Percentiles rank a stretch among this genome's conserved stretches.
These are phyloP conservation scores for Podospora australis DNA, from an alignment of 495 filamentous ascomycete genomes.

Conservation along the genomic window DNA sequence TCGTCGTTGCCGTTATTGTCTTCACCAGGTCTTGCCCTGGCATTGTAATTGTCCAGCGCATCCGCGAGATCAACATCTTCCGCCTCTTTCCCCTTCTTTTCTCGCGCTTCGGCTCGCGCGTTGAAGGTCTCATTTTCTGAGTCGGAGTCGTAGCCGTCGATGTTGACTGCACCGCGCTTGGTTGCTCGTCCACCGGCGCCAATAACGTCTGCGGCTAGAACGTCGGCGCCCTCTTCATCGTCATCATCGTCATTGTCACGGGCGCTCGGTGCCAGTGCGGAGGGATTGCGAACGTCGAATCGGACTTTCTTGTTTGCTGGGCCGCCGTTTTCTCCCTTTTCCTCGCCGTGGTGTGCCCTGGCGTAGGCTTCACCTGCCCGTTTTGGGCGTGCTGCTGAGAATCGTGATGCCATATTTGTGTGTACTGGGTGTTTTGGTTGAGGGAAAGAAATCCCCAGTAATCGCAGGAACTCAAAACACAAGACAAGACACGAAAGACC, in stretches of 20 bases:
- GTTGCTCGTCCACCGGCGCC: slow-evolving; percentile 68
- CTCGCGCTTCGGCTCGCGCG: slow-evolving; percentile 54
- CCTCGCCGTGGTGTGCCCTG: slow-evolving; percentile 59
- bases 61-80: slow-evolving; percentile 37
- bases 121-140: slow-evolving; percentile 88
- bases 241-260: slow-evolving; percentile 50
- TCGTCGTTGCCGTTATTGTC: slow-evolving; percentile 46
- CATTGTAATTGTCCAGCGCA: slow-evolving; percentile 39
- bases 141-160: slow-evolving; percentile 95
- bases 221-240: slow-evolving; percentile 64
- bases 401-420: slow-evolving; percentile 53
- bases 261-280: slow-evolving; percentile 69
- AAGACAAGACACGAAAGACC: neutral
- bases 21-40: slow-evolving; percentile 7
- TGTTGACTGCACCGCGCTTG: slow-evolving; percentile 86
- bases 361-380: slow-evolving; percentile 73
- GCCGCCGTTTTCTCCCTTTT: no score
- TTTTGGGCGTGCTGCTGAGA: slow-evolving; percentile 68
- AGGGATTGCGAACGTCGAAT: slow-evolving; percentile 94
- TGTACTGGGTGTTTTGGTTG: neutral
- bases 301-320: slow-evolving; percentile 69
- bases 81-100: slow-evolving; percentile 35
- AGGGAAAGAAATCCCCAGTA: neutral
- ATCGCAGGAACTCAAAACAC: no score
- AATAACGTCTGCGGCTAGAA: slow-evolving; percentile 88